Percentiles rank a stretch among this genome's conserved stretches.
Evolutionary conservation across 768 basidiomycete species (phyloP).

Genomic region (Chalciporus chontae): DNA sequence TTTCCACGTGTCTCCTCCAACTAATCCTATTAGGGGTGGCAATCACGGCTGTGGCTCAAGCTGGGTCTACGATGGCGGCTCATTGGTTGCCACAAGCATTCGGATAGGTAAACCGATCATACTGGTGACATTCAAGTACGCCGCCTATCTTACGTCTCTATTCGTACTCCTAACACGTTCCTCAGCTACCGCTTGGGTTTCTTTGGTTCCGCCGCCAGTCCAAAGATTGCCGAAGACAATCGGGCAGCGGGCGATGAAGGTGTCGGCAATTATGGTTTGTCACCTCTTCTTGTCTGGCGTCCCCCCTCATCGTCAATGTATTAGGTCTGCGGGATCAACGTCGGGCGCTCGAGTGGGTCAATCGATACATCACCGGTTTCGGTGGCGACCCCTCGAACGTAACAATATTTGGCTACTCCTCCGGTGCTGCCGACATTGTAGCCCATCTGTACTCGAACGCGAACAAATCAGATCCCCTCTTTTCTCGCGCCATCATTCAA

Average conservation of each 20-base stretch:
- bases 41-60: constrained; percentile 70
- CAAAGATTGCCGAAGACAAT: constrained; percentile 66
- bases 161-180: constrained; percentile 5
- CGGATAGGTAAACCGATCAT: constrained; percentile 61
- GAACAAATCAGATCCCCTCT: constrained; percentile 59
- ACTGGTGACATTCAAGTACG: constrained; percentile 74
- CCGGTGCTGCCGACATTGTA: constrained; percentile 52
- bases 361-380: constrained; percentile 55
- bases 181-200: constrained; percentile 72
- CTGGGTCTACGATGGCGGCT: constrained; percentile 75
- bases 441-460: constrained; percentile 59
- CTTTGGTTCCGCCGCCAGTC: constrained; percentile 71
- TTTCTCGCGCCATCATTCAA: constrained; percentile 74
- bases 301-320: constrained; percentile 2
- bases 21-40: constrained; percentile 51
- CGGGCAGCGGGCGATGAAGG: constrained; percentile 60
- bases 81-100: constrained; percentile 67
- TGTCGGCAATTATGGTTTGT: constrained; percentile 73
- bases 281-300: neutral
- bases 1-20: constrained; percentile 7
- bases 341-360: constrained; percentile 60
- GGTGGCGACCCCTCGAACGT: constrained; percentile 60
- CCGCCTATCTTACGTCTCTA: constrained; percentile 19
- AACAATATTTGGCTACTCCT: constrained; percentile 40
- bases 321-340: constrained; percentile 64